Conservation (phyloP, 768 basidiomycete species). For the Trametes elegans region DNA sequence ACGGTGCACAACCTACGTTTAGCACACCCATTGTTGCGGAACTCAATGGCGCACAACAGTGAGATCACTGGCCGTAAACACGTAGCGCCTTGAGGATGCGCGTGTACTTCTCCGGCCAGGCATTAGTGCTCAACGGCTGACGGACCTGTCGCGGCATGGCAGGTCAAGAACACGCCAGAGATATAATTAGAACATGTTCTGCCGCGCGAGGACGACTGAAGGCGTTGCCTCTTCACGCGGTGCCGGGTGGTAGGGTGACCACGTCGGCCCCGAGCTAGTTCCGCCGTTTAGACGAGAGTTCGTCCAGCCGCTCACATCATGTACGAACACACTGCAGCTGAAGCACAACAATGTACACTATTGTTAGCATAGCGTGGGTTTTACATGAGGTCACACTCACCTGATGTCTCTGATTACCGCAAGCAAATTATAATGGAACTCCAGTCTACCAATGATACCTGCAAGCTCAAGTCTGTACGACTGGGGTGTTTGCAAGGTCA, state of each 20-base stretch:
- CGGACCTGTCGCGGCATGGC: not conserved
- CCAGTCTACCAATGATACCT: no score
- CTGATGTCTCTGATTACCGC: no score
- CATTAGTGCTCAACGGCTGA: not conserved
- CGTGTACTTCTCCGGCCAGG: not conserved
- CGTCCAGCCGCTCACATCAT: not conserved
- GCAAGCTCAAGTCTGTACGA: no score
- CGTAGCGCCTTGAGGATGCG: not conserved
- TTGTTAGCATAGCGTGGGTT: not conserved
- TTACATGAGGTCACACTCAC: no score
- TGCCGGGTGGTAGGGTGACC: not conserved
- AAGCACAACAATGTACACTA: no score
- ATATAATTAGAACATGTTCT: no score
- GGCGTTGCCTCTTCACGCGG: not conserved
- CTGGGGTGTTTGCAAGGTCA: no score
- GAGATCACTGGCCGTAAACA: not conserved
- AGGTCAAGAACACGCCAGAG: no score
- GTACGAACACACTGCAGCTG: no score
- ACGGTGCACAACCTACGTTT: not conserved
- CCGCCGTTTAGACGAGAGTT: constrained; percentile 6
- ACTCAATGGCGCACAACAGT: not conserved
- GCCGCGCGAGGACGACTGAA: not conserved
- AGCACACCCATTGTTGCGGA: not conserved
- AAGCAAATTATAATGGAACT: no score
- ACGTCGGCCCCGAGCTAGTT: constrained; percentile 4